Base-by-base conservation (phyloP, 169 alveolate genomes). In the Plasmodium coatneyi region DNA sequence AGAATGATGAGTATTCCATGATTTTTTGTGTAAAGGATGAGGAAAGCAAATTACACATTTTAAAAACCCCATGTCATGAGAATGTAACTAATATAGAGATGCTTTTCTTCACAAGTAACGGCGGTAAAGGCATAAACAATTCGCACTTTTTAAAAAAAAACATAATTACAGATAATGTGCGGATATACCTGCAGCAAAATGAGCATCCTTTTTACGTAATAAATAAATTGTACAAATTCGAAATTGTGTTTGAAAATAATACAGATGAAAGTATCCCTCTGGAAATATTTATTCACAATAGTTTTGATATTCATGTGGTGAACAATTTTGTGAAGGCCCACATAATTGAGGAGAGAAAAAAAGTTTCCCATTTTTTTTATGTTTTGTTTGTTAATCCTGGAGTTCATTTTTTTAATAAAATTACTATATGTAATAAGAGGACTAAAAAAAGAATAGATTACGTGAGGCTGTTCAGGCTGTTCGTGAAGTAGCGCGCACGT, bases 351-450 rank as follows among this genome's bases (percentile, higher is more conserved):
- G 54, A 60, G 46, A 86, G 80, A 54, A 86, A 74, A 56, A 86
- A 54, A 74, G 70, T 34, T 49, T 86, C 93, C 80, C 93, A 86
- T 86, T 86, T 86, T 86, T 86, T 86, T 86, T 46, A 86, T 46
- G 84, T 78, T 86, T 86, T 86, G 52, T 86, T 86, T 86, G 80
- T 86, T 74, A 86, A 86, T 43, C 93, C 84, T 34, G 93, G 93
- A 86, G 43, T 86, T 76, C 93, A 86, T 36, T 86, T 86, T 70
- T 86, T 86, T 86, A 86, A 86, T 86, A 86, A 86, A 74, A 86
- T 86, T 76, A 86, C 93, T 6, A 86, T 86, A 86, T 86, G 80
- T 76, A 76, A 86, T 43, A 86, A 19, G 43, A 86, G 25, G 80
- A 86, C 81, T 36, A 86, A 86, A 86, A 86, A 74, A 86, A 86